Evolutionary conservation across 257 asterid genomes (phyloP).

Genomic region (Solanum chaucha): DNA sequence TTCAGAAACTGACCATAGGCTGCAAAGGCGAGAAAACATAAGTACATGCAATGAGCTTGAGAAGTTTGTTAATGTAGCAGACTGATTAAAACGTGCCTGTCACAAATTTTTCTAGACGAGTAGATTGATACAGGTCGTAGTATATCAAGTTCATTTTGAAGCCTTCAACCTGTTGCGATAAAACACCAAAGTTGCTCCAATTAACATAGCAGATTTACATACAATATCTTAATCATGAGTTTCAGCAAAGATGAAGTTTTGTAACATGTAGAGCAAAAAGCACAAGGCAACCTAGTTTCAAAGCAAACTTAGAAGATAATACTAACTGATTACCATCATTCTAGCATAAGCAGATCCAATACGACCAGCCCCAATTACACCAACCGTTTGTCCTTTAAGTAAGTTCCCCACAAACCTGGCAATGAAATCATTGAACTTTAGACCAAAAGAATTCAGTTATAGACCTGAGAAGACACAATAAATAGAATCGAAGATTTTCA

Average conservation of each 20-base stretch:
- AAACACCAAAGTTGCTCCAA: not conserved
- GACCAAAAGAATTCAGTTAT: not conserved
- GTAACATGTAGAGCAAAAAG: not conserved
- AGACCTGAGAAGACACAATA: not conserved
- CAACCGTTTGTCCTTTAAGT: slow-evolving; percentile 94
- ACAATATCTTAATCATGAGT: not conserved
- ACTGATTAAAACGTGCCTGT: slow-evolving; percentile 42
- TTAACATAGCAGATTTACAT: not conserved
- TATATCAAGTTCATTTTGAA: slow-evolving; percentile 96
- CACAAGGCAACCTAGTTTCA: not conserved
- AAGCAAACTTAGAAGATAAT: not conserved
- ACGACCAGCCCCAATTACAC: slow-evolving; percentile 98
- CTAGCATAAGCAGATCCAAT: slow-evolving; percentile 98
- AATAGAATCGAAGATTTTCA: not conserved
- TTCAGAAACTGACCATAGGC: slow-evolving; percentile 90
- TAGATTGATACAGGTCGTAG: slow-evolving; percentile 91
- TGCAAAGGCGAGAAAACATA: slow-evolving; percentile 15
- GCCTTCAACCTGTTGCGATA: slow-evolving; percentile 71
- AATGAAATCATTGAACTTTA: not conserved
- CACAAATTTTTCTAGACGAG: slow-evolving; percentile 88
- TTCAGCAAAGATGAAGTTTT: not conserved
- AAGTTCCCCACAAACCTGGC: slow-evolving; percentile 89
- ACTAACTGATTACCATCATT: slow-evolving; percentile 63
- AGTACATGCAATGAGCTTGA: not conserved
- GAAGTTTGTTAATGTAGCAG: not conserved